Base-by-base conservation (phyloP, 179 eudicot genomes). In the Nepenthes alata region DNA sequence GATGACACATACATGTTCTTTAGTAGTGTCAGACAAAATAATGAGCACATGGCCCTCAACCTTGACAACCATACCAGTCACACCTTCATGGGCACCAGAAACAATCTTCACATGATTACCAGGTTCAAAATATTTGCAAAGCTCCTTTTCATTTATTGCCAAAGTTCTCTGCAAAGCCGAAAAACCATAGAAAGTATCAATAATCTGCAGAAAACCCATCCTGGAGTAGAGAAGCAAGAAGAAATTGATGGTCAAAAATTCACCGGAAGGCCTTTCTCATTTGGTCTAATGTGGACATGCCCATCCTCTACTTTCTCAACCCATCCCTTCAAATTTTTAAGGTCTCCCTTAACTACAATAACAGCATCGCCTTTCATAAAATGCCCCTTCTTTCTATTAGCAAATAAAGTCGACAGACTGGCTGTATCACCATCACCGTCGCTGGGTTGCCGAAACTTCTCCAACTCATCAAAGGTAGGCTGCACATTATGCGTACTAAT, bases 261-360 rank as follows among this genome's bases (percentile, higher is more conserved):
- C 78, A 89, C 98, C 59, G 90, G 94, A 38, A 94, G 87, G 73
- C 86, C 97, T 66, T 80, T 75, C 41, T 72, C 91, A 59, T 82
- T 77, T 15, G 99, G 96, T 68, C 82, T 77, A 14, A 93, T 89
- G 71, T 89, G 95, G 35, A 94, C 99, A 67, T 83, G 79, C 53
- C 81, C 94, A 70, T 90, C 95, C 81, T 94, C 99, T 52, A 85
- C 94, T 79, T 94, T 94, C 81, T 94, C 97, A 64, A 94, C 99
- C 86, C 83, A 79, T 55, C 99, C 99, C 77, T 77, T 89, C 70
- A 94, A 65, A 71, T 89, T 94, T 71, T 81, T 90, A 0, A 94
- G 91, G 74, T 94, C 99, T 41, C 99, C 99, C 74, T 93, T 89
- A 41, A 94, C 73, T 56, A 94, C 71, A 54, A 94, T 87, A 65